Evolutionary conservation across 192 early-diverging fungal genomes (phyloP).

Genomic region (Ramicandelaber brevisporus): DNA sequence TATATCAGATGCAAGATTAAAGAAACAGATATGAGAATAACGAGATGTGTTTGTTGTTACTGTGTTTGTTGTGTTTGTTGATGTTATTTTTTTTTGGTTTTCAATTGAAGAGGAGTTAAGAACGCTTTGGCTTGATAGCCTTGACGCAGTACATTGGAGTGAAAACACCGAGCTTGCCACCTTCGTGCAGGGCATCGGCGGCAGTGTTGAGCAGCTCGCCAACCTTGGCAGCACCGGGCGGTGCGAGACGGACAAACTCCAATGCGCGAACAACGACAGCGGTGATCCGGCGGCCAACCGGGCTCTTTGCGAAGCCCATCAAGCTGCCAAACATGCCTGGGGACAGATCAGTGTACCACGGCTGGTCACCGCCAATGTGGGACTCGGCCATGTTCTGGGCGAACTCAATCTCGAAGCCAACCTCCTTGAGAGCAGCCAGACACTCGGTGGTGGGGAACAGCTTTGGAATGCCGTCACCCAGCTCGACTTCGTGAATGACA

Average conservation of each 20-base stretch:
- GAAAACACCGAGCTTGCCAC: conserved; percentile 55
- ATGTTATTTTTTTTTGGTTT: too few relatives aligned
- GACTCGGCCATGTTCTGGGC: conserved; percentile 34
- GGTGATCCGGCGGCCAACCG: conserved; percentile 41
- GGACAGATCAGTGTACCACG: conserved; percentile 67
- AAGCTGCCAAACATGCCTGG: conserved; percentile 3
- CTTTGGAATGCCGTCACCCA: conserved; percentile 78
- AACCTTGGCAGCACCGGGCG: conserved; percentile 63
- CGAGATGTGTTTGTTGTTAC: too few relatives aligned
- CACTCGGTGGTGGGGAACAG: conserved; percentile 48
- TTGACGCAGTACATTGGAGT: conserved; percentile 89
- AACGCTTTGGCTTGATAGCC: conserved; percentile 27
- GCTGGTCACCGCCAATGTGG: conserved; percentile 29
- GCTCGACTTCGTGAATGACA: conserved; percentile 64
- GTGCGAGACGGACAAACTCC: conserved; percentile 61
- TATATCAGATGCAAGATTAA: too few relatives aligned
- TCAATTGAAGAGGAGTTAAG: not conserved
- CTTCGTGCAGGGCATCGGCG: conserved; percentile 55
- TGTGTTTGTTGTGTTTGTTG: too few relatives aligned
- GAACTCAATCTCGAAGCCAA: conserved; percentile 64
- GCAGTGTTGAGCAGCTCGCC: conserved; percentile 57
- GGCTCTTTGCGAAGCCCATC: conserved; percentile 21
- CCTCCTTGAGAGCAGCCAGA: conserved; percentile 49
- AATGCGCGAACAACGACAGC: conserved; percentile 46
- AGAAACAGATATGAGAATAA: too few relatives aligned